A percentile compares a stretch with the other conserved stretches of the same genome.
phyloP scores from a whole-genome alignment of 805 yeast genomes.

The Metschnikowia drakensbergensis region DNA sequence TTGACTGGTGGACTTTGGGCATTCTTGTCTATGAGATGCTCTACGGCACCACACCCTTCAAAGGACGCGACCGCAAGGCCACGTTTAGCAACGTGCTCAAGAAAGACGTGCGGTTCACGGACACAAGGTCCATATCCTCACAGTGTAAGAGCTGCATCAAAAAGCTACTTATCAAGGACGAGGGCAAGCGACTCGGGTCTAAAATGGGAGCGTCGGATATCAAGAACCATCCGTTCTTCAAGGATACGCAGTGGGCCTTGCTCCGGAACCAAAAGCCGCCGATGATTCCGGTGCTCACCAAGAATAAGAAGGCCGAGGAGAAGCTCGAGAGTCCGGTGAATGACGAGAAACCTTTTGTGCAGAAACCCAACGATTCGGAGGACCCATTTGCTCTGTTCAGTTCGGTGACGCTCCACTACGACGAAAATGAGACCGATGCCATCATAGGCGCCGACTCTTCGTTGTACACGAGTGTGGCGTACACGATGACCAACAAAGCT shows the following conservation, averaged over 20 bases:
- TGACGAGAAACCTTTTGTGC: slow-evolving; percentile 8
- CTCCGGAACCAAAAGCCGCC: slow-evolving; percentile 93
- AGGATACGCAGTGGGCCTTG: slow-evolving; percentile 91
- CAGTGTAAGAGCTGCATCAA: slow-evolving; percentile 75
- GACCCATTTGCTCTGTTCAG: slow-evolving; percentile 86
- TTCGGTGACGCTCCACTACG: slow-evolving; percentile 81
- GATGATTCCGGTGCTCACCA: slow-evolving; percentile 76
- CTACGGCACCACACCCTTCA: slow-evolving; percentile 94
- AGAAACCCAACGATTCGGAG: slow-evolving; percentile 24
- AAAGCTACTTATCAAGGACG: slow-evolving; percentile 84
- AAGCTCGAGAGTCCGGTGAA: slow-evolving; percentile 33
- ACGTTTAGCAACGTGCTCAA: slow-evolving; percentile 87
- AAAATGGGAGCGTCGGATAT: slow-evolving; percentile 94
- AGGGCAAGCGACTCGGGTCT: slow-evolving; percentile 82
- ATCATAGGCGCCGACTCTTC: slow-evolving; percentile 43
- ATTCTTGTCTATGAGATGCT: slow-evolving; percentile 91
- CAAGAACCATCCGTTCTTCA: slow-evolving; percentile 87
- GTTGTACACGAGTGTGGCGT: slow-evolving; percentile 52
- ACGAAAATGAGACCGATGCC: slow-evolving; percentile 44
- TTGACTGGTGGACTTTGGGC: slow-evolving; percentile 99
- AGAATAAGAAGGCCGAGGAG: slow-evolving; percentile 21
- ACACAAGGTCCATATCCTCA: slow-evolving; percentile 60
- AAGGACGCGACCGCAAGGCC: slow-evolving; percentile 82
- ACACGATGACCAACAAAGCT: slow-evolving; percentile 42
- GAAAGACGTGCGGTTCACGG: slow-evolving; percentile 77